Evolutionary conservation across 75 land plant genomes (phyloP), one percentile per base, ranked within the genome.

Genomic region (Isoetes taiwanensis): DNA sequence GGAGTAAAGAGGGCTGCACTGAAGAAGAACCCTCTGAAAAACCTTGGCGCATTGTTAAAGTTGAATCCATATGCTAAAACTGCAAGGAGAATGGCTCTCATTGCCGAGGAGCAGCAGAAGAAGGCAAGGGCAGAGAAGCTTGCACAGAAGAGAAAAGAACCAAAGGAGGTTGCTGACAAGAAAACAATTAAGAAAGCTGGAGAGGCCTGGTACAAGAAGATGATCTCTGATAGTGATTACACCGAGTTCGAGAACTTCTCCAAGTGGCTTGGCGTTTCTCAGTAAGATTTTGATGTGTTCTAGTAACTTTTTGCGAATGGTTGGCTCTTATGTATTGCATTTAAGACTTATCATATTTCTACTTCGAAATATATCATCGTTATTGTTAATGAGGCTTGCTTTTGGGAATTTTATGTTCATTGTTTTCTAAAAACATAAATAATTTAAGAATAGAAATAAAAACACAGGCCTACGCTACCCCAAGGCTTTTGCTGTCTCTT

Each of bases 11-110:
- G 56, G 31, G 32, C 12, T 4, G 16, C 28, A 4, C 24, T 43
- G 30, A 46, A 62, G 64, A 46, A 41, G 64, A 62, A 50, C 35
- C 61, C 52, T 1, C 25, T 59, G 11, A 59, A 59, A 28, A 59
- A 59, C 52, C 37, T 59, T 16, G 43, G 37, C 12, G 3, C 61
- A 1, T 2, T 59, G 54, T 3, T 59, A 12, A 59, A 59, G 52
- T 12, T 59, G 38, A 59, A 59, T 20, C 61, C 61, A 1, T 59
- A 59, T 34, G 61, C 61, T 6, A 59, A 39, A 11, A 59, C 52
- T 2, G 52, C 52, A 25, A 20, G 25, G 6, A 59, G 43, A 20
- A 59, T 59, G 61, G n/a, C 31, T 10, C 2, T 31, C 58, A 23
- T 57, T 3, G 12, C 20, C 23, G 35, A 38, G 16, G 46, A 23